Evolutionary conservation across 2,329 filamentous ascomycete genomes (phyloP).

Genomic region (Saccharata proteae): DNA sequence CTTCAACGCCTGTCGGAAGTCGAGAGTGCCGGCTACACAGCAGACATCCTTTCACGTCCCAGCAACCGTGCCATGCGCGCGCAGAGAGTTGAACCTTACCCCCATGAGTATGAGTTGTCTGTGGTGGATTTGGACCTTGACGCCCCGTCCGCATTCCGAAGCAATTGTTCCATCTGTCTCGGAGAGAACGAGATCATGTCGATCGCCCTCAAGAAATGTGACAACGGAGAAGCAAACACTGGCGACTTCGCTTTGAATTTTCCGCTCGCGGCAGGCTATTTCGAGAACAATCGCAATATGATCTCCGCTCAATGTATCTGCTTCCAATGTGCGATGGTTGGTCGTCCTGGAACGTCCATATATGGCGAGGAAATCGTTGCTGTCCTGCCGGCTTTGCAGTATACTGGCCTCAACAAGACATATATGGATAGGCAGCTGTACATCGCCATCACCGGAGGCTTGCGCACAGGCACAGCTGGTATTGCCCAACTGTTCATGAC

Average conservation of each 20-base stretch:
- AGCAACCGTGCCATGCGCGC: constrained; percentile 22
- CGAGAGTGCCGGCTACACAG: constrained; percentile 19
- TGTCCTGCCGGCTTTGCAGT: constrained; percentile 18
- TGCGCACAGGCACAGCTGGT: constrained; percentile 18
- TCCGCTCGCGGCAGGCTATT: constrained; percentile 19
- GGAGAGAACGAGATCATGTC: constrained; percentile 23
- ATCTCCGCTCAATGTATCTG: constrained; percentile 22
- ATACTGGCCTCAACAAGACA: constrained; percentile 18
- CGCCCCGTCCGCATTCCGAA: constrained; percentile 14
- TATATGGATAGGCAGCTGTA: constrained; percentile 24
- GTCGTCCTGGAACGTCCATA: constrained; percentile 15
- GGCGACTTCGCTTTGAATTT: constrained; percentile 23
- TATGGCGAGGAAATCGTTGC: constrained; percentile 19
- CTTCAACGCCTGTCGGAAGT: constrained; percentile 16
- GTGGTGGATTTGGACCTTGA: constrained; percentile 17
- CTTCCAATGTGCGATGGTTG: constrained; percentile 22
- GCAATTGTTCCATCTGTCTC: constrained; percentile 20
- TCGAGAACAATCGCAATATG: constrained; percentile 14
- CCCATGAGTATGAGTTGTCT: not conserved
- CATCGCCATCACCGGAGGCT: constrained; percentile 18
- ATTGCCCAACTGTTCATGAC: constrained; percentile 22
- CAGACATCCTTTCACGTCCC: constrained; percentile 20
- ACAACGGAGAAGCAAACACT: constrained; percentile 17
- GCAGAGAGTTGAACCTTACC: constrained; percentile 10
- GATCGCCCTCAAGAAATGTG: constrained; percentile 18